These are phyloP conservation scores for Talaromyces sp. DNA, from an alignment of 2,329 filamentous ascomycete genomes.

Conservation along the genomic window DNA sequence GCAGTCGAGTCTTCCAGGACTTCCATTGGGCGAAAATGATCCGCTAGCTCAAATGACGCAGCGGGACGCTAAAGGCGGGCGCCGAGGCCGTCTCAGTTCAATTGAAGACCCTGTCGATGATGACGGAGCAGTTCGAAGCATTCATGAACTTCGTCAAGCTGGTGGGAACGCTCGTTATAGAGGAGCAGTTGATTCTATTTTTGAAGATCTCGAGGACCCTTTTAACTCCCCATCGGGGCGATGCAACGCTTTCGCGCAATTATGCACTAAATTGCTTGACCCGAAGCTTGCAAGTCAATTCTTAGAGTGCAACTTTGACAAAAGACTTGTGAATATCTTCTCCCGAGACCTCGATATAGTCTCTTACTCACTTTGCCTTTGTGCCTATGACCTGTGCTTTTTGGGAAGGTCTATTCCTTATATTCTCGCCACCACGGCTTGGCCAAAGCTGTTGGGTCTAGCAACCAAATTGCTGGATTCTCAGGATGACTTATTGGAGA, in stretches of 20 bases:
- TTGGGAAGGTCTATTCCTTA: conserved; percentile 31
- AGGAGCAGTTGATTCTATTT: conserved; percentile 57
- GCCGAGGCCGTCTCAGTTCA: conserved; percentile 28
- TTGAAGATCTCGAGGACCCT: conserved; percentile 61
- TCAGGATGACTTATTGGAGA: conserved; percentile 31
- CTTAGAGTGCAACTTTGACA: conserved; percentile 71
- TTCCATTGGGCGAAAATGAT: conserved; percentile 7
- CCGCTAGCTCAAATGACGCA: conserved; percentile 2
- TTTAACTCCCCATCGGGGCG: conserved; percentile 50
- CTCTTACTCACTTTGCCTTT: conserved; percentile 34
- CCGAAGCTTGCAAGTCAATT: conserved; percentile 55
- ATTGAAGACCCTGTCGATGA: conserved; percentile 53
- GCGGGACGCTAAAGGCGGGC: conserved; percentile 6
- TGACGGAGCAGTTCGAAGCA: conserved; percentile 54
- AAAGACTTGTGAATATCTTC: conserved; percentile 66
- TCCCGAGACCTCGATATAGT: conserved; percentile 59
- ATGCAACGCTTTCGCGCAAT: conserved; percentile 58
- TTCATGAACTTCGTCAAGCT: conserved; percentile 63
- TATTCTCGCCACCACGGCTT: conserved; percentile 32
- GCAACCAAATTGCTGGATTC: conserved; percentile 29
- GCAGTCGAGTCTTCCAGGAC: background rate
- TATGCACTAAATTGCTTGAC: conserved; percentile 56
- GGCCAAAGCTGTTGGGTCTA: conserved; percentile 35
- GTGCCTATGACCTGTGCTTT: conserved; percentile 36
- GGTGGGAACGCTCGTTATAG: conserved; percentile 61